Evolutionary conservation across 371 early-diverging fungal genomes (phyloP).

Genomic region (Mortierella sp.): DNA sequence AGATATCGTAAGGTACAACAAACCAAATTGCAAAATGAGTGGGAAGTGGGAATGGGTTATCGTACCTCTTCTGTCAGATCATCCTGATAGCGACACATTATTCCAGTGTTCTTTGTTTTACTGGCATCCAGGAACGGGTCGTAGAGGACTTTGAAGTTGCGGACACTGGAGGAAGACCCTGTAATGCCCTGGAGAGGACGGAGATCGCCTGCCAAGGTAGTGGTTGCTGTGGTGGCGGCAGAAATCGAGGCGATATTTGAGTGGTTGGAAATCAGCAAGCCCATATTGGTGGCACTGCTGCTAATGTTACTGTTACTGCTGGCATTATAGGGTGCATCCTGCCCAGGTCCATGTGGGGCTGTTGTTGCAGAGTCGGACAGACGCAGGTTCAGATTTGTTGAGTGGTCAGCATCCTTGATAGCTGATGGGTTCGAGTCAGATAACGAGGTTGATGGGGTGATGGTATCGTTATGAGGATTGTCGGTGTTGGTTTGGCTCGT

Average conservation of each 20-base stretch:
- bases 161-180: constrained; percentile 29
- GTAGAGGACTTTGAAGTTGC: constrained; percentile 50
- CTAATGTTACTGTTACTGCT: constrained; percentile 4
- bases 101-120: constrained; percentile 41
- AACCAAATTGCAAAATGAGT: no score
- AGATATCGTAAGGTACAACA: neutral
- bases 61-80: constrained; percentile 51
- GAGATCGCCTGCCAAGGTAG: constrained; percentile 10
- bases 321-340: constrained; percentile 5
- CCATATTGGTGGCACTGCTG: constrained; percentile 9
- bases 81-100: constrained; percentile 54
- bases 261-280: constrained; percentile 13
- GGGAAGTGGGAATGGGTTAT: neutral
- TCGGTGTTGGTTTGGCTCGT: constrained; percentile 4
- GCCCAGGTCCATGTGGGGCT: neutral
- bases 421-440: neutral
- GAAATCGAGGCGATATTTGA: constrained; percentile 4
- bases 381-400: constrained; percentile 1
- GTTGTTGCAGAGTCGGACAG: neutral
- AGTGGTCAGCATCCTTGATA: constrained; percentile 5
- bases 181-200: constrained; percentile 34
- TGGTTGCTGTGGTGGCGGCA: neutral
- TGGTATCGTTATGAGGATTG: constrained; percentile 11
- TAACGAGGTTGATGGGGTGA: constrained; percentile 15
- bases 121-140: constrained; percentile 54